Evolutionary conservation across 495 filamentous ascomycete species (phyloP).

Genomic region (Xanthoparmelia taractica): DNA sequence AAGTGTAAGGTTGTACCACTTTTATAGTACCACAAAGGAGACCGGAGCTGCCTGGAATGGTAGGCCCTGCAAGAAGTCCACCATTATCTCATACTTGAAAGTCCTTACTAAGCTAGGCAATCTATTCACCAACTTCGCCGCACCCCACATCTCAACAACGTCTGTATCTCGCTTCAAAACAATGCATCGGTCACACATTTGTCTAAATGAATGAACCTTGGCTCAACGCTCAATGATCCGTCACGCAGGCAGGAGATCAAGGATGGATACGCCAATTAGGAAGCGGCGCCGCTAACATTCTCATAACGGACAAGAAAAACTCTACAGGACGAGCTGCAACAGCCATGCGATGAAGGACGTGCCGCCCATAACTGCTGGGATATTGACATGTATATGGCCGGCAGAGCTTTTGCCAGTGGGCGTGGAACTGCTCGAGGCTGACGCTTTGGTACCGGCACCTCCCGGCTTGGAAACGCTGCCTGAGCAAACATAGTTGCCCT

Average conservation of each 20-base stretch:
- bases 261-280: constrained; percentile 1
- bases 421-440: constrained; percentile 28
- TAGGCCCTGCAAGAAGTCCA: constrained; percentile 12
- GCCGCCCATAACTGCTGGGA: constrained; percentile 36
- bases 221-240: constrained; percentile 16
- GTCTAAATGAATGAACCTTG: constrained; percentile 21
- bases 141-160: neutral
- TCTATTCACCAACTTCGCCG: constrained; percentile 16
- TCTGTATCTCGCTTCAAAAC: constrained; percentile 15
- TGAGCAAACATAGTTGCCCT: constrained; percentile 55
- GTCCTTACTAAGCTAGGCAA: constrained; percentile 17
- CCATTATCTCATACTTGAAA: constrained; percentile 14
- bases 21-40: constrained; percentile 8
- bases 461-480: constrained; percentile 36
- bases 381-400: constrained; percentile 34
- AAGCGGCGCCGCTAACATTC: neutral
- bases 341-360: constrained; percentile 29
- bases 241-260: constrained; percentile 15
- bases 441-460: constrained; percentile 35
- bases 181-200: constrained; percentile 15
- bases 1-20: constrained; percentile 9
- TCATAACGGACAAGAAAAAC: neutral
- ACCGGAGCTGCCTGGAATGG: constrained; percentile 1
- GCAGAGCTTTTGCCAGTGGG: constrained; percentile 36
- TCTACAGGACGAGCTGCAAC: constrained; percentile 41